A percentile compares a stretch with the other conserved stretches of the same genome.
Conservation (phyloP, 2,329 filamentous ascomycete genomes). For the Fusarium sororula region DNA sequence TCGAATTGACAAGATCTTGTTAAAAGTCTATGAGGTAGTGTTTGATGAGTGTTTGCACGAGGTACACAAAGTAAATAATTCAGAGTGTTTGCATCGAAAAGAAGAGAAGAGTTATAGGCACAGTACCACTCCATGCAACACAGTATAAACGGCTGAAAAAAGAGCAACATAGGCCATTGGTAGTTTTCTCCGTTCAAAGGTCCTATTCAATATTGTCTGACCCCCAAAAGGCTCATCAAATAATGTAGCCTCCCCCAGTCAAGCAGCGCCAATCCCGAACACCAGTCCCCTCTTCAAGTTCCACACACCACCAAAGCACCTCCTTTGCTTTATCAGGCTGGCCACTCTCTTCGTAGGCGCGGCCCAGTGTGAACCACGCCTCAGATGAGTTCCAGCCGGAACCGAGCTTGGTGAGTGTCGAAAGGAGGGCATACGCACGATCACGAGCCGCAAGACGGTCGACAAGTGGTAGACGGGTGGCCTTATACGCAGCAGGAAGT, state of each 20-base stretch:
- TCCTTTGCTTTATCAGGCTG: constrained; percentile 90
- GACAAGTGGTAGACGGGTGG: constrained; percentile 72
- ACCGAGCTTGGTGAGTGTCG: constrained; percentile 84
- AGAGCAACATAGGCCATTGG: background rate
- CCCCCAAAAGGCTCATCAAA: constrained; percentile 34
- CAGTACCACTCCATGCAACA: background rate
- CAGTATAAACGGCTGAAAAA: background rate
- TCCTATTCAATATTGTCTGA: background rate
- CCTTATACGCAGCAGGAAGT: constrained; percentile 63
- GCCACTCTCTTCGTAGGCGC: constrained; percentile 87
- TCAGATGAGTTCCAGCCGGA: constrained; percentile 91
- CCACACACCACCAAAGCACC: constrained; percentile 96
- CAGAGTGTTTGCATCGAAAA: constrained; percentile 3
- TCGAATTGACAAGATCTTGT: background rate
- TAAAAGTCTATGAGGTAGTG: background rate
- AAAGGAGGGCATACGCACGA: constrained; percentile 84
- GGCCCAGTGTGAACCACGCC: constrained; percentile 89
- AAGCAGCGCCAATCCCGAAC: constrained; percentile 82
- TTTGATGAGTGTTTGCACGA: background rate
- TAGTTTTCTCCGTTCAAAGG: constrained; percentile 6
- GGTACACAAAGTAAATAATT: background rate
- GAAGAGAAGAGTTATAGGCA: background rate
- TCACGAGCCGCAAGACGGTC: constrained; percentile 91
- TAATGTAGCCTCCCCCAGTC: constrained; percentile 71
- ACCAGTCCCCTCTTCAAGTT: constrained; percentile 86